Base-by-base conservation (phyloP, 305 asterid species). In the Galium porrigens region DNA sequence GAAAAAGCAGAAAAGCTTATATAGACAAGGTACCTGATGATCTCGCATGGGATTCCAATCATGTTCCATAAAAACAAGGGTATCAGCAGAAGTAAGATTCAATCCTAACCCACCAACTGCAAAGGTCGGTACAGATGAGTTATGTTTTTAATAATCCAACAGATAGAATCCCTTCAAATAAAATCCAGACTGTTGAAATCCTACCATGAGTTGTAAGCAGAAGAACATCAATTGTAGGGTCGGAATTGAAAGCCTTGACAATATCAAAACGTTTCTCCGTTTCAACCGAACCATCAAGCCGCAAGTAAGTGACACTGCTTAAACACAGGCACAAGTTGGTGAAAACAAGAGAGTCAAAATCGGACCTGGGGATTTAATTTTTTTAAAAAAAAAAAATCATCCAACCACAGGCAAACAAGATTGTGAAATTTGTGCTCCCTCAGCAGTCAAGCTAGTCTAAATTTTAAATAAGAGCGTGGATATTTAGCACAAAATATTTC, bases 41-140 rank as follows among this genome's bases (percentile, higher is more conserved):
- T 94, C 97, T 71, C 97, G 85, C 99, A 89, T 94, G 68, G 99
- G 97, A 87, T 94, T 94, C 97, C 99, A 89, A 73, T 94, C 99
- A 73, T 94, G 99, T 86, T 94, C 97, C 99, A 89, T 87, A 73
- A 94, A 94, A 80, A 94, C 99, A 64, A 94, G 94, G 70, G 99
- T 94, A 83, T 94, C 97, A 54, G 99, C 99, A 9, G 99, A 94
- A 41, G 99, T 89, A 81, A 94, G 80, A 78, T 94, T 94, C 77
- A 94, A 78, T 71, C 99, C 99, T 78, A 94, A 97, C 63, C 99
- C 99, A 77, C 99, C 99, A 77, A 94, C 97, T 94, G 84, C 80
- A 76, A 63, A 20, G 56, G 46, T 60, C 34, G 73, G 66, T 54
- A 66, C 41, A 59, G 27, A 59, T 53, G 14, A 32, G 8, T 32